These are phyloP conservation scores for Conidiobolus coronatus DNA, from an alignment of 371 early-diverging fungal genomes.

Conservation along the genomic window DNA sequence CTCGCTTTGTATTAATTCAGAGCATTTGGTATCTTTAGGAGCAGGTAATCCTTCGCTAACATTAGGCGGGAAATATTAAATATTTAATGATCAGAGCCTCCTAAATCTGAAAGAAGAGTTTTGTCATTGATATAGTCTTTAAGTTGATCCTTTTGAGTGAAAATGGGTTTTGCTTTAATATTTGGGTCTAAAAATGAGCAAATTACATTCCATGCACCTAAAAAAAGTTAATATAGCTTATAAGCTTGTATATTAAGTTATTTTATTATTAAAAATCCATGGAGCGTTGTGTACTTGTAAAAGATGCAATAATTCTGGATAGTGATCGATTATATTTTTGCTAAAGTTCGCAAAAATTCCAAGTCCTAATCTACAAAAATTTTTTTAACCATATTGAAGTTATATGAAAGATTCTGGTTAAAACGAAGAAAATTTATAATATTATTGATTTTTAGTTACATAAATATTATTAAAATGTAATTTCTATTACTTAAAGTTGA, in stretches of 20 bases:
- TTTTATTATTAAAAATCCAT: conserved; percentile 67
- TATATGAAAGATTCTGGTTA: too few relatives aligned
- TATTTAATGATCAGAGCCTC: conserved; percentile 12
- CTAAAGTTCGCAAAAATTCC: too few relatives aligned
- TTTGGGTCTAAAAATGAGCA: conserved; percentile 77
- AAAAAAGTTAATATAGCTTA: conserved; percentile 20
- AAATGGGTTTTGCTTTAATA: conserved; percentile 64
- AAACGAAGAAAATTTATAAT: too few relatives aligned
- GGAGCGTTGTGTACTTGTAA: conserved; percentile 66
- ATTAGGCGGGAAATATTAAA: conserved; percentile 12
- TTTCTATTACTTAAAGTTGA: too few relatives aligned
- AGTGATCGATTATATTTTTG: conserved; percentile 16
- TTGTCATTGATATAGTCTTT: conserved; percentile 24
- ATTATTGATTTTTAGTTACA: too few relatives aligned
- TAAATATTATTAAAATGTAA: too few relatives aligned
- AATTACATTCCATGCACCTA: conserved; percentile 59
- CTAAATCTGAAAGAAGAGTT: conserved; percentile 11
- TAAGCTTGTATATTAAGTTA: conserved; percentile 38
- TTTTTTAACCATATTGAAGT: too few relatives aligned
- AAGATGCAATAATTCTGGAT: conserved; percentile 66
- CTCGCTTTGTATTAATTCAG: neutral
- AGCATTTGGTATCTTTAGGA: neutral
- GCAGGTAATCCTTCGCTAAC: conserved; percentile 9
- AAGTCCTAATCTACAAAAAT: too few relatives aligned
- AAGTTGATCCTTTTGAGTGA: conserved; percentile 32